Base-by-base conservation (phyloP, 257 asterid species). In the Dorcoceras hygrometricum region DNA sequence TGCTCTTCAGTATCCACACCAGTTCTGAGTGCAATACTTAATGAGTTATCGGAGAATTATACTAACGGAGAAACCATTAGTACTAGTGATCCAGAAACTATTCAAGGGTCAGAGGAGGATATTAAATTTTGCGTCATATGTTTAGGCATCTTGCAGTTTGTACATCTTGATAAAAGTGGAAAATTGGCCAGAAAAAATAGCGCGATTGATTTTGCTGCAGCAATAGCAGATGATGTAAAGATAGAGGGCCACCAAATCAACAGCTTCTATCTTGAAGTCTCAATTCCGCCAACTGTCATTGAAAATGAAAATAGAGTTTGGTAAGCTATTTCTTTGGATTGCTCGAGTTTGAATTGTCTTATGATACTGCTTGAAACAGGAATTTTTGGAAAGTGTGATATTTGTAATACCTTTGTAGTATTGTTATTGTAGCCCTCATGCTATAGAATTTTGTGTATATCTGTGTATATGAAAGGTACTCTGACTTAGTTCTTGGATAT, bases 141-240 rank as follows among this genome's bases (percentile, higher is more conserved):
- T 69, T 73, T 86, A 56, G 97, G 97, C 61, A 77, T 87, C 54
- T 77, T 92, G 87, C 90, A 87, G 76, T 89, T 84, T 81, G 66
- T 70, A 23, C 86, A 81, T 77, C 59, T 4, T 14, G 83, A 84
- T 72, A 84, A 81, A 36, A 76, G 55, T n/a, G 87, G 81, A 51
- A 32, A 62, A 7, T 58, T 73, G 57, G 74, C 80, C 65, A 75
- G 74, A 77, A 84, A 85, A 79, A 81, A 73, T 66, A 75, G 73
- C 48, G 85, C 90, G 28, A 22, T 51, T 50, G 86, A 78, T 62
- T 83, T 89, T 84, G 83, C 91, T 69, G 63, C 68, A 39, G 76
- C 63, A 8, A 73, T 89, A 64, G 79, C 76, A 14, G 87, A 87
- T 68, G 76, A 23, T 71, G 78, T 87, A 24, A 87, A 76, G 84